Conservation (phyloP, 73 alveolate genomes). For the Paramecium caudatum region DNA sequence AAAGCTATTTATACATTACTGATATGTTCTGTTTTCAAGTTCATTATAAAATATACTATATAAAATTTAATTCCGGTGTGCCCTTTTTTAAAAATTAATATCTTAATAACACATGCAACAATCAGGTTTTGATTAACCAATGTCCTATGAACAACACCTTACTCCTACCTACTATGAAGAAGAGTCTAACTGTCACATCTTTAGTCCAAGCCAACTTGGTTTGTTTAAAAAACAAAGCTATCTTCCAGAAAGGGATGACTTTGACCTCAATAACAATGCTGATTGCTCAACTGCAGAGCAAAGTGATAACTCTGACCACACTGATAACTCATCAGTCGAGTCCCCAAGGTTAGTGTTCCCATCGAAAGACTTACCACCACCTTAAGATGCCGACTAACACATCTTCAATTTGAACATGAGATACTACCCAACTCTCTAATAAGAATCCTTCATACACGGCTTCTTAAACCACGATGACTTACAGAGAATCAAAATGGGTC, state of each 20-base stretch:
- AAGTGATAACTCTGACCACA: neutral
- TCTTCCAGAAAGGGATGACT: neutral
- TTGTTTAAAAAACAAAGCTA: constrained; percentile 27
- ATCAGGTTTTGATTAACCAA: neutral
- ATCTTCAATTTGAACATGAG: constrained; percentile 2
- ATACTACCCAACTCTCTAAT: neutral
- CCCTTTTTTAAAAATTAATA: constrained; percentile 53
- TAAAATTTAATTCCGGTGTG: constrained; percentile 52
- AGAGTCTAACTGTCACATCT: constrained; percentile 7
- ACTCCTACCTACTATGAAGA: neutral
- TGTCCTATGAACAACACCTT: neutral
- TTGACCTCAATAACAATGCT: neutral
- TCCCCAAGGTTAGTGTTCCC: neutral
- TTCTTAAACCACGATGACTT: constrained; percentile 26
- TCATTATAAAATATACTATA: constrained; percentile 14
- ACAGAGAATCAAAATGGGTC: constrained; percentile 30
- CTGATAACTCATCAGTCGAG: neutral
- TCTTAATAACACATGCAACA: constrained; percentile 27
- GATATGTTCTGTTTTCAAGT: neutral
- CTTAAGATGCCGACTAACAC: neutral
- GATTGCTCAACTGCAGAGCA: constrained; percentile 25
- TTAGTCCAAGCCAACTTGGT: neutral
- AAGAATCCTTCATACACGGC: neutral
- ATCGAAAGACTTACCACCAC: constrained; percentile 27
- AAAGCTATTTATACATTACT: too few species aligned